Evolutionary conservation across 441 rosid genomes (phyloP).

Genomic region (Cnidoscolus chayamansa): DNA sequence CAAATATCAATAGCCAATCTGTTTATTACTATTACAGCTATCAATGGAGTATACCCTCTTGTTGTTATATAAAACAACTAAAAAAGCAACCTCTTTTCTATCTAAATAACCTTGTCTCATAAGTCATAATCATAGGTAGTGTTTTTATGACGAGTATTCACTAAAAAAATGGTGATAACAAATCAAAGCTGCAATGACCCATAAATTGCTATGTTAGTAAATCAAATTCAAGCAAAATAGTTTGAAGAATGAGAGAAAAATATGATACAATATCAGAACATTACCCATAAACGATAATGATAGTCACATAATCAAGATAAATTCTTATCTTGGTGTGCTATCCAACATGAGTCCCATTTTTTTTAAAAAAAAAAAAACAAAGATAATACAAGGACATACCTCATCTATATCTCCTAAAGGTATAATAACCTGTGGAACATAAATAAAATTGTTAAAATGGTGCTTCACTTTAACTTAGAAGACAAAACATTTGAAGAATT

Average conservation of each 20-base stretch:
- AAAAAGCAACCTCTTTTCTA: background rate
- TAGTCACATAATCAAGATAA: background rate
- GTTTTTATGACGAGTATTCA: background rate
- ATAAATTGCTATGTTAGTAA: background rate
- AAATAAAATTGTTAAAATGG: background rate
- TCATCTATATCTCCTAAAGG: slow-evolving; percentile 96
- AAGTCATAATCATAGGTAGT: background rate
- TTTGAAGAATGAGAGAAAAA: background rate
- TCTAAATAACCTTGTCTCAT: background rate
- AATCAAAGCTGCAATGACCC: background rate
- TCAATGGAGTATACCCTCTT: background rate
- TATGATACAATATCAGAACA: background rate
- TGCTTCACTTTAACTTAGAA: background rate
- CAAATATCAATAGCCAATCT: background rate
- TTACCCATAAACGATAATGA: background rate
- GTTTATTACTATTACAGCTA: background rate
- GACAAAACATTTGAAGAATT: background rate
- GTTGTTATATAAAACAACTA: background rate
- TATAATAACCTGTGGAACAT: slow-evolving; percentile 59
- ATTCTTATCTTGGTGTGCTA: background rate
- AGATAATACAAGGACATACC: slow-evolving; percentile 40
- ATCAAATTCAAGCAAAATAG: slow-evolving; percentile 5
- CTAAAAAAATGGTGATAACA: background rate
- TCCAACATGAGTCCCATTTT: background rate
- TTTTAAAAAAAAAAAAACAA: background rate